phyloP scores from a whole-genome alignment of 2,329 filamentous ascomycete species.

The Microdochium bolleyi region DNA sequence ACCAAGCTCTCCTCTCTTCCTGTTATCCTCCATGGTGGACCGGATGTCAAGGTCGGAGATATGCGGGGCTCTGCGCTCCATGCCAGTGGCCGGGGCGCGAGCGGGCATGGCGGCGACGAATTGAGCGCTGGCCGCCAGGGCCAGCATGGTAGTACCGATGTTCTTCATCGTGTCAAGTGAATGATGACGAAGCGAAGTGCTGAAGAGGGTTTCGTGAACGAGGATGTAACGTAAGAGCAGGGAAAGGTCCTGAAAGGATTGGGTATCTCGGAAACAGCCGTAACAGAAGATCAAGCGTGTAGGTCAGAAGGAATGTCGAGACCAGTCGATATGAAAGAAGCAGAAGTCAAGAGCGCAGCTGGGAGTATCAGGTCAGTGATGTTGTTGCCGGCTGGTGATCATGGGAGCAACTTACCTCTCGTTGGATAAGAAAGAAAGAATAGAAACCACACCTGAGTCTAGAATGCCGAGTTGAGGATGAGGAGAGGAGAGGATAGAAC shows the following conservation, averaged over 20 bases:
- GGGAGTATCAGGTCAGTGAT: not conserved
- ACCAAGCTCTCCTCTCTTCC: not conserved
- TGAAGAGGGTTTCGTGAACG: too few relatives aligned
- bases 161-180: conserved; percentile 27
- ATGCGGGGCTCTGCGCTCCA: conserved; percentile 7
- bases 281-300: not conserved
- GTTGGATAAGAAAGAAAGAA: not conserved
- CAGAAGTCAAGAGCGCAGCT: not conserved
- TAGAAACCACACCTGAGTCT: not conserved
- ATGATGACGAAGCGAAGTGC: conserved; percentile 6
- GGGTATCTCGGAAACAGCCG: not conserved
- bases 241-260: not conserved
- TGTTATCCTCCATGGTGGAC: not conserved
- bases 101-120: conserved; percentile 20
- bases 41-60: not conserved
- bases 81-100: conserved; percentile 1
- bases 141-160: conserved; percentile 25
- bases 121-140: conserved; percentile 25
- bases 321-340: not conserved
- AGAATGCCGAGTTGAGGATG: not conserved
- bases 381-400: not conserved
- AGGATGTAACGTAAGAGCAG: too few relatives aligned
- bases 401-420: not conserved
- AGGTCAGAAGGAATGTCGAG: not conserved
- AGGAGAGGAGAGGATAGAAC: not conserved